phyloP scores from a whole-genome alignment of 495 filamentous ascomycete genomes.

The Lindgomyces ingoldianus region DNA sequence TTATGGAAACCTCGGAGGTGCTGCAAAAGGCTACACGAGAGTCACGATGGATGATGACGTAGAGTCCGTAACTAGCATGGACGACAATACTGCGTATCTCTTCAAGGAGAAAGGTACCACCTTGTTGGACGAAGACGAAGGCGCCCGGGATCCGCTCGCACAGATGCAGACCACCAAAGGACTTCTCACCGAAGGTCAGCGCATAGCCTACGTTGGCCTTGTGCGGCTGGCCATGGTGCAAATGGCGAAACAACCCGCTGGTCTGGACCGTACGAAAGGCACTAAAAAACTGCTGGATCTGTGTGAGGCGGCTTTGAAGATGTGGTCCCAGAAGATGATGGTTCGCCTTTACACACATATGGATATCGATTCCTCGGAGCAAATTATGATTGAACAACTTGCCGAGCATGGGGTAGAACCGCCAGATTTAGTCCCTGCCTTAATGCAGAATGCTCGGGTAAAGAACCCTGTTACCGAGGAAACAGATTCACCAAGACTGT shows the following conservation, averaged over 20 bases:
- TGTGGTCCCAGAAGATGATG: constrained; percentile 99
- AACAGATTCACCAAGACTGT: constrained; percentile 20
- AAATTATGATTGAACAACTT: constrained; percentile 98
- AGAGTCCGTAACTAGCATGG: constrained; percentile 90
- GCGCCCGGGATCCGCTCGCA: constrained; percentile 72
- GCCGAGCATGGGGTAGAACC: constrained; percentile 87
- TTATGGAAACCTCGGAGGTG: constrained; percentile 77
- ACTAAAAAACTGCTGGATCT: constrained; percentile 69
- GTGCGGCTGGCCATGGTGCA: constrained; percentile 73
- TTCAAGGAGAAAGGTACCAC: constrained; percentile 72
- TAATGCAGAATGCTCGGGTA: constrained; percentile 93
- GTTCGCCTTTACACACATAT: constrained; percentile 89
- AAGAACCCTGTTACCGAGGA: constrained; percentile 82
- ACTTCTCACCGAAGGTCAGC: constrained; percentile 89
- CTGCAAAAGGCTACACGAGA: constrained; percentile 90
- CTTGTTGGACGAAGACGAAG: constrained; percentile 66
- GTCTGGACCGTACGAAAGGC: constrained; percentile 53
- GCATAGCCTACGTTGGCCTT: constrained; percentile 93
- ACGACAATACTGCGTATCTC: constrained; percentile 94
- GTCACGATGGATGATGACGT: constrained; percentile 94
- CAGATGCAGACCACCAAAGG: constrained; percentile 97
- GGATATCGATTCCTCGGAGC: constrained; percentile 88
- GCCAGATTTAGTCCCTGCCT: constrained; percentile 73
- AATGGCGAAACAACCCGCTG: constrained; percentile 69
- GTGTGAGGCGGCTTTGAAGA: constrained; percentile 76